These are phyloP conservation scores for Tephrocybe rancida DNA, from an alignment of 768 basidiomycete genomes.

Conservation along the genomic window DNA sequence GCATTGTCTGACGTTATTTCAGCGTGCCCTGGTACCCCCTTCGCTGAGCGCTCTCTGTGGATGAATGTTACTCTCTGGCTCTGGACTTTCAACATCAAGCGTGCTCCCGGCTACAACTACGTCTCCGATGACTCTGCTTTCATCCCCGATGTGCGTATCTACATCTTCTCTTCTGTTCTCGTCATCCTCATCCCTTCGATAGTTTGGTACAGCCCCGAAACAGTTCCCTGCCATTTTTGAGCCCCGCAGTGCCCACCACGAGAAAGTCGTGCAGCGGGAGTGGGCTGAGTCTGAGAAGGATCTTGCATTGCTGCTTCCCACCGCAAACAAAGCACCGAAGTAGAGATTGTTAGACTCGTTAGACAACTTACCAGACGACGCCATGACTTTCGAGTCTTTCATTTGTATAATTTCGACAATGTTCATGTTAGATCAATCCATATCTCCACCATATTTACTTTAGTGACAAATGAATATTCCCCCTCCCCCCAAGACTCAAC, in stretches of 20 bases:
- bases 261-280: slow-evolving; percentile 5
- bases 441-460: too few species aligned
- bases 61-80: slow-evolving; percentile 6
- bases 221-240: slow-evolving; percentile 8
- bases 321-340: not conserved
- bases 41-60: slow-evolving; percentile 10
- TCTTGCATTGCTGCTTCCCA: slow-evolving; percentile 1
- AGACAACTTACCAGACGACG: too few species aligned
- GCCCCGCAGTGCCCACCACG: not conserved
- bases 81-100: slow-evolving; percentile 9
- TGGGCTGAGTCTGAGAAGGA: slow-evolving; percentile 6
- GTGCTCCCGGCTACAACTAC: slow-evolving; percentile 1
- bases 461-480: too few species aligned
- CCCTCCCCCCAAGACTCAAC: too few species aligned
- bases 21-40: slow-evolving; percentile 9
- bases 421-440: too few species aligned
- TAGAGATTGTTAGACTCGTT: not conserved
- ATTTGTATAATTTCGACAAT: too few species aligned
- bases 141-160: slow-evolving; percentile 4
- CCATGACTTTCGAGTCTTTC: too few species aligned
- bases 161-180: not conserved
- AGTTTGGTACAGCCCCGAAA: slow-evolving; percentile 8
- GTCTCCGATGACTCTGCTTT: slow-evolving; percentile 9
- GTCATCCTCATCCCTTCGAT: not conserved
- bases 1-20: not conserved